Percentiles rank a stretch among this genome's conserved stretches.
These are phyloP conservation scores for Phlyctochytrium planicorne DNA, from an alignment of 192 early-diverging fungal genomes.

Conservation along the genomic window DNA sequence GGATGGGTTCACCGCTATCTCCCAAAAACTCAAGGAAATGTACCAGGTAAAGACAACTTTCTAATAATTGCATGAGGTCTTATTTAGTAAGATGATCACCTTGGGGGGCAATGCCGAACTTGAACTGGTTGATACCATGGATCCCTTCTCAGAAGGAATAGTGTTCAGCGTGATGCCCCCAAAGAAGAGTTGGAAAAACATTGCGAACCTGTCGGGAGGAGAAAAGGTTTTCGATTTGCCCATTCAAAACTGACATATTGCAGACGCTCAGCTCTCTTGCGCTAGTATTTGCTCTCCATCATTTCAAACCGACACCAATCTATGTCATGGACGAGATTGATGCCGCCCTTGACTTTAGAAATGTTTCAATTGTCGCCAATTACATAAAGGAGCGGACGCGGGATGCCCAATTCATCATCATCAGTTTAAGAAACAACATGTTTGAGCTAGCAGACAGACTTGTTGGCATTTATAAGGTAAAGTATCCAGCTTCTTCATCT, in stretches of 20 bases:
- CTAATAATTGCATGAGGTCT: slow-evolving; percentile 1
- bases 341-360: slow-evolving; percentile 97
- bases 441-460: slow-evolving; percentile 99
- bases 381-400: slow-evolving; percentile 97
- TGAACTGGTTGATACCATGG: slow-evolving; percentile 93
- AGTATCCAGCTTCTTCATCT: background rate
- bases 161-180: slow-evolving; percentile 99
- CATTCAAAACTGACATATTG: slow-evolving; percentile 1
- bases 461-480: slow-evolving; percentile 94
- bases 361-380: slow-evolving; percentile 98
- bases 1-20: slow-evolving; percentile 91
- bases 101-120: slow-evolving; percentile 97
- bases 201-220: slow-evolving; percentile 97
- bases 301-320: slow-evolving; percentile 98
- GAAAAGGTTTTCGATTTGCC: slow-evolving; percentile 77
- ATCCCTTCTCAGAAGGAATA: slow-evolving; percentile 98
- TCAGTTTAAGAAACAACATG: slow-evolving; percentile 98
- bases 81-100: slow-evolving; percentile 85
- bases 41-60: slow-evolving; percentile 74
- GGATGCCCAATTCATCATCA: slow-evolving; percentile 98
- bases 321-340: slow-evolving; percentile 99
- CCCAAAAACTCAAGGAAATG: slow-evolving; percentile 97
- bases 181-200: slow-evolving; percentile 99
- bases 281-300: slow-evolving; percentile 97
- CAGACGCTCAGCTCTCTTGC: slow-evolving; percentile 98